Base-by-base conservation (phyloP, 1,139 yeast species). In the Nematodospora anomalae region DNA sequence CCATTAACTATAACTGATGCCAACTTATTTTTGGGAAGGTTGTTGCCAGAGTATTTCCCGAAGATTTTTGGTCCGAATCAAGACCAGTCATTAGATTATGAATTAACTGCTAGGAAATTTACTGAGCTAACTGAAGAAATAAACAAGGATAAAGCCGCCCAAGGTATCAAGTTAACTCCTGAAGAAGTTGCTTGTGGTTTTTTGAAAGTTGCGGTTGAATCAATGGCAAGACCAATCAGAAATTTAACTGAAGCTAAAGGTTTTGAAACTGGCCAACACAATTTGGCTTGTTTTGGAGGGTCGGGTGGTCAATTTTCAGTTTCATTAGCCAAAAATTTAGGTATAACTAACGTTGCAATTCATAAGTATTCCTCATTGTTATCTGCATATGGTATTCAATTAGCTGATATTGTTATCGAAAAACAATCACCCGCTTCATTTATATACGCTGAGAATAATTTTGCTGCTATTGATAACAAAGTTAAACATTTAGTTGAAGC, bases 341-440 rank as follows among this genome's bases (percentile, higher is more conserved):
- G 66, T 4, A 67, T 69, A 16, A 46, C 60, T 1, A 51, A 56
- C 22, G 72, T 68, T 16, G 72, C 70, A 3, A 64, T 68, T 27
- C 74, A 68, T 46, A 67, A 64, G 38, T 68, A 69, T 50, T 67
- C 74, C 3, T 68, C 74, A 8, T 57, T 69, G 31, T 55, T 69
- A 29, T 67, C 74, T 2, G 75, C 75, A 1, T 65, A 67, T 44
- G 75, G 75, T 11, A 68, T 69, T 26, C 61, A 58, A 32, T 57
- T 68, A 37, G 74, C 75, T 3, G 74, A 69, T 49, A 66, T 69
- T 30, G 71, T 80, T 5, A 80, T 81, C 45, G 90, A 82, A 52
- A 71, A 65, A 26, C 88, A 81, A 57, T 75, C 79, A 23, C 89
- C 89, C 0, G 59, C 66, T 9, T 63, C 72, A 0, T 52, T 64